A percentile compares a stretch with the other conserved stretches of the same genome.
phyloP scores from a whole-genome alignment of 192 early-diverging fungal species.

The Coemansia asiatica region DNA sequence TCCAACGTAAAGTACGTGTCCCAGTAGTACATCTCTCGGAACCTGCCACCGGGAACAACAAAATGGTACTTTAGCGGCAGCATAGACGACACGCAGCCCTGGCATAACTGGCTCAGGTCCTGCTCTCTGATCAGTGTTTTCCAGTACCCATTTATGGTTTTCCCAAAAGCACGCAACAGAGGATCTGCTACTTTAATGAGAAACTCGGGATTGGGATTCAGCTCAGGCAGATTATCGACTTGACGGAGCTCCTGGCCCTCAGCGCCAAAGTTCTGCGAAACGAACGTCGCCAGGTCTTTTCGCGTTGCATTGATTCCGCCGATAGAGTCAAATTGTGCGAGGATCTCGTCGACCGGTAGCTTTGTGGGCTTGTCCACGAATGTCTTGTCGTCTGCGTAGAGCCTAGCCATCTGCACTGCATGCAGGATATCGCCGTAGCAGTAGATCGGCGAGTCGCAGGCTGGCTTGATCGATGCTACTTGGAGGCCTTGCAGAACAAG shows the following conservation, averaged over 20 bases:
- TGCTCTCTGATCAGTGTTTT: slow-evolving; percentile 58
- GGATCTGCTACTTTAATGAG: slow-evolving; percentile 50
- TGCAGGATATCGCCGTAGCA: slow-evolving; percentile 65
- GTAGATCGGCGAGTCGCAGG: slow-evolving; percentile 68
- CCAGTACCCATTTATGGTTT: slow-evolving; percentile 61
- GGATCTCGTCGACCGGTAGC: slow-evolving; percentile 56
- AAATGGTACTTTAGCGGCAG: slow-evolving; percentile 61
- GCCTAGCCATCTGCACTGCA: slow-evolving; percentile 60
- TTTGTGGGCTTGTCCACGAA: slow-evolving; percentile 72
- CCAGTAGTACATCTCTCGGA: slow-evolving; percentile 77
- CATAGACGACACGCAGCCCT: slow-evolving; percentile 60
- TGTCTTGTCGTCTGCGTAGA: slow-evolving; percentile 71
- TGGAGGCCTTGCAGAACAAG: not conserved
- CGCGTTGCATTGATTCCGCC: slow-evolving; percentile 37
- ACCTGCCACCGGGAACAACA: slow-evolving; percentile 72
- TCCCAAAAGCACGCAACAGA: slow-evolving; percentile 53
- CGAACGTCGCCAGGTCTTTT: slow-evolving; percentile 50
- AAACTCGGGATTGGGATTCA: slow-evolving; percentile 46
- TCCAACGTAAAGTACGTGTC: slow-evolving; percentile 70
- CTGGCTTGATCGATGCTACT: slow-evolving; percentile 4
- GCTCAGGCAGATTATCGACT: slow-evolving; percentile 33
- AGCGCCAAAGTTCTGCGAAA: slow-evolving; percentile 59
- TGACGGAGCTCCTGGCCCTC: slow-evolving; percentile 57
- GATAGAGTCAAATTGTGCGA: slow-evolving; percentile 55
- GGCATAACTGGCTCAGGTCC: slow-evolving; percentile 55